phyloP scores from a whole-genome alignment of 371 early-diverging fungal species.

The Mucor plumbeus region DNA sequence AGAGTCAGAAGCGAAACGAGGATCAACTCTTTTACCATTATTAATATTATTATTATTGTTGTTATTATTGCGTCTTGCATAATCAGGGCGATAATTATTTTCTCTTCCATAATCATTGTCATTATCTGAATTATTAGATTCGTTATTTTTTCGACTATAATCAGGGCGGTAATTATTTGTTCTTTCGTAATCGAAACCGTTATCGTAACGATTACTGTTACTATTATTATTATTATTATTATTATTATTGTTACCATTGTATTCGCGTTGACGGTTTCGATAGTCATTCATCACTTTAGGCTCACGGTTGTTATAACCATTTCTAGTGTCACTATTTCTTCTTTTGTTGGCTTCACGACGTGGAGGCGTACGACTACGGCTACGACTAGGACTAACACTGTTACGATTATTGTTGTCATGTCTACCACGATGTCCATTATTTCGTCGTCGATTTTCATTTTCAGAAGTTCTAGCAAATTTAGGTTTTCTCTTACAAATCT shows the following conservation, averaged over 20 bases:
- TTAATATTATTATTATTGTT: neutral
- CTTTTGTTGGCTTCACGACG: neutral
- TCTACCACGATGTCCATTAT: neutral
- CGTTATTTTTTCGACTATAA: neutral
- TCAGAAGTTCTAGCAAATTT: conserved; percentile 30
- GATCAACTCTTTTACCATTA: neutral
- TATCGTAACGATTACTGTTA: neutral
- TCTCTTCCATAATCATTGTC: neutral
- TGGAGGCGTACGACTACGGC: neutral
- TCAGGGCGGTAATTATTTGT: conserved; percentile 6
- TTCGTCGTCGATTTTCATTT: conserved; percentile 1
- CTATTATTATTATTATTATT: neutral
- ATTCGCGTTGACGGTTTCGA: conserved; percentile 1
- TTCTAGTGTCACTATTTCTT: conserved; percentile 8
- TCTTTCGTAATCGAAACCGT: neutral
- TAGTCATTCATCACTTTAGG: conserved; percentile 3
- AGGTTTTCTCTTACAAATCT: conserved; percentile 35
- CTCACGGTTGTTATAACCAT: neutral
- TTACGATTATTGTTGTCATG: conserved; percentile 4
- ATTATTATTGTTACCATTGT: neutral
- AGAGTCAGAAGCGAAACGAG: neutral
- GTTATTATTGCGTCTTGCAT: neutral
- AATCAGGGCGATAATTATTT: conserved; percentile 2
- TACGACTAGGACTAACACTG: neutral
- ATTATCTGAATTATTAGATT: neutral